Base-by-base conservation (phyloP, 306 rosid species). In the Hippophae rhamnoides region DNA sequence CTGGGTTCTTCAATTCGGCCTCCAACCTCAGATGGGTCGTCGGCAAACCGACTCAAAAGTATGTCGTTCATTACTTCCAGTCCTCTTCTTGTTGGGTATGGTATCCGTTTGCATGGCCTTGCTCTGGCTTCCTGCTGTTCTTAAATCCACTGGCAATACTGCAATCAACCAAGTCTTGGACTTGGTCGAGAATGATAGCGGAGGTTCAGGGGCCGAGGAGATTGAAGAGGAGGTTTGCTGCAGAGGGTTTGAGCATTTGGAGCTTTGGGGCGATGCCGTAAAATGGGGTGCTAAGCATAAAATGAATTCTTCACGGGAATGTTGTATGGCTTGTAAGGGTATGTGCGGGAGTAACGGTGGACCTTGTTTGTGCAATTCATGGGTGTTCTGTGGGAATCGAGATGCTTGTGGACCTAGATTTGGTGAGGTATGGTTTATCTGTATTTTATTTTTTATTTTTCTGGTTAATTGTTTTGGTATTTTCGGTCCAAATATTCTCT, bases 241-340 rank as follows among this genome's bases (percentile, higher is more conserved):
- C 43, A 57, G 72, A 45, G 95, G 95, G 61, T 61, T 86, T 47
- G 68, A 79, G 58, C 82, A 81, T 79, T 74, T 83, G 78, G 95
- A 86, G 72, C 81, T 86, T 0, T 86, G 95, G 95, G 95, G 95
- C 41, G 84, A 79, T 40, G 90, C 88, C 50, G 86, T 81, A 7
- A 86, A 75, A 65, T 86, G 90, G 95, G 95, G 90, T 43, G 38
- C 78, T 44, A 63, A 76, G 14, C 83, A 83, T 70, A 81, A 64
- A 81, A 63, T 79, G 1, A 81, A 77, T 81, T 86, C 90, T 55
- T 81, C 86, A 0, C 63, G 79, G 60, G 86, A 83, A 6, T 86
- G 95, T 64, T 83, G 90, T 69, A 58, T 43, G 74, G 86, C 95
- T 46, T 86, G 88, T 64, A 83, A 81, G 76, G 56, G 42, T n/a